phyloP scores from a whole-genome alignment of 768 basidiomycete genomes.

The Scleroderma bovista region DNA sequence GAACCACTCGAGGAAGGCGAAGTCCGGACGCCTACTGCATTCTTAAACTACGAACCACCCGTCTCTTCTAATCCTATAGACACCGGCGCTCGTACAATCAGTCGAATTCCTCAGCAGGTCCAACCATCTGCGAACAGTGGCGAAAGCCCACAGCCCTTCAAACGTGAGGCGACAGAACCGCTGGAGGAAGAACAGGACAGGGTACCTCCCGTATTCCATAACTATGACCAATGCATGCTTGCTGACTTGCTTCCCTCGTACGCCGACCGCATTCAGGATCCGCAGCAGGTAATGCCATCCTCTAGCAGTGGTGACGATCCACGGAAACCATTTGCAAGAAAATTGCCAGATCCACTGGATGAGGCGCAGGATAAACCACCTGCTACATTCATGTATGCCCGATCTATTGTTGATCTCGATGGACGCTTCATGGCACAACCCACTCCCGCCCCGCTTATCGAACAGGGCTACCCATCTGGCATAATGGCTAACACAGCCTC shows the following conservation, averaged over 20 bases:
- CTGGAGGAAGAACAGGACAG: background rate
- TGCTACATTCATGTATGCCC: background rate
- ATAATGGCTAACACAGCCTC: background rate
- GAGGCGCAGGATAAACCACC: background rate
- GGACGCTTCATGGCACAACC: too few relatives aligned
- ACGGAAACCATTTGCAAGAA: background rate
- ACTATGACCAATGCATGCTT: background rate
- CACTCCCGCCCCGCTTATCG: too few relatives aligned
- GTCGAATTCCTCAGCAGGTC: background rate
- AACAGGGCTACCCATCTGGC: too few relatives aligned
- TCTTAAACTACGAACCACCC: background rate
- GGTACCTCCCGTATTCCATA: background rate
- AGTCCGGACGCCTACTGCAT: background rate
- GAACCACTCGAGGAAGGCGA: constrained; percentile 1
- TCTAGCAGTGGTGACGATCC: background rate
- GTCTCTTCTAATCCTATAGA: background rate
- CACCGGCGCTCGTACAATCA: background rate
- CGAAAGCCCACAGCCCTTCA: background rate
- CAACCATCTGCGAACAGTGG: background rate
- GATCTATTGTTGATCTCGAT: background rate
- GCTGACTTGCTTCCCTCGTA: too few relatives aligned
- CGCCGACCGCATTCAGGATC: too few relatives aligned
- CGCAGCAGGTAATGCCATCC: background rate
- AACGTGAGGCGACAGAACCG: background rate
- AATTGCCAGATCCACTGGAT: background rate